phyloP scores from a whole-genome alignment of 1,284 basidiomycete species.

The Rhodotorula sp. region DNA sequence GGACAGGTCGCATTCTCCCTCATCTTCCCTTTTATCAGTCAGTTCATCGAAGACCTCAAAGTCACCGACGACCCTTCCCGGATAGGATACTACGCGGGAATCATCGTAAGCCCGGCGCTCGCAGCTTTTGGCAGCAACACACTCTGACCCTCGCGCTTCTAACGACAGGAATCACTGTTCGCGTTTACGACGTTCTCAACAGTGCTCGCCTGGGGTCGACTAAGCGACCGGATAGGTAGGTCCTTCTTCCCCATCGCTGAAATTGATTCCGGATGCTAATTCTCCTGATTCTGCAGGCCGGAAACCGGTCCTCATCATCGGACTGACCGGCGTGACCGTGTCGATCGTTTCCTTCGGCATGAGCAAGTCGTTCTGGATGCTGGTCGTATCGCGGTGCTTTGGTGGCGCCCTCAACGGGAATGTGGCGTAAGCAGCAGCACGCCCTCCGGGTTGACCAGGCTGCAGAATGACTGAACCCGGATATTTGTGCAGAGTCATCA shows the following conservation, averaged over 20 bases:
- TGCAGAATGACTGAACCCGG: background rate
- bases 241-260: too few relatives aligned
- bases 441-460: background rate
- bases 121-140: background rate
- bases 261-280: background rate
- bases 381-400: constrained; percentile 47
- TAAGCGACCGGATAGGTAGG: constrained; percentile 47
- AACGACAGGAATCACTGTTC: constrained; percentile 42
- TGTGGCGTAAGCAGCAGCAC: constrained; percentile 29
- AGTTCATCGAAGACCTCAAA: constrained; percentile 51
- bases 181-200: constrained; percentile 44
- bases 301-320: constrained; percentile 51
- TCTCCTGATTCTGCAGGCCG: constrained; percentile 33
- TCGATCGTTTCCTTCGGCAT: constrained; percentile 51
- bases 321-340: constrained; percentile 48
- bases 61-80: constrained; percentile 50
- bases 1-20: constrained; percentile 41
- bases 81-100: constrained; percentile 50
- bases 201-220: constrained; percentile 49
- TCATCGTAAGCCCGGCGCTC: constrained; percentile 38
- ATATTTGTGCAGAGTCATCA: constrained; percentile 32
- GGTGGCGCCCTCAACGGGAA: constrained; percentile 47
- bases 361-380: constrained; percentile 45
- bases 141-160: too few relatives aligned
- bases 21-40: constrained; percentile 55